These are phyloP conservation scores for Butyriboletus loyo DNA, from an alignment of 768 basidiomycete genomes.

Conservation along the genomic window DNA sequence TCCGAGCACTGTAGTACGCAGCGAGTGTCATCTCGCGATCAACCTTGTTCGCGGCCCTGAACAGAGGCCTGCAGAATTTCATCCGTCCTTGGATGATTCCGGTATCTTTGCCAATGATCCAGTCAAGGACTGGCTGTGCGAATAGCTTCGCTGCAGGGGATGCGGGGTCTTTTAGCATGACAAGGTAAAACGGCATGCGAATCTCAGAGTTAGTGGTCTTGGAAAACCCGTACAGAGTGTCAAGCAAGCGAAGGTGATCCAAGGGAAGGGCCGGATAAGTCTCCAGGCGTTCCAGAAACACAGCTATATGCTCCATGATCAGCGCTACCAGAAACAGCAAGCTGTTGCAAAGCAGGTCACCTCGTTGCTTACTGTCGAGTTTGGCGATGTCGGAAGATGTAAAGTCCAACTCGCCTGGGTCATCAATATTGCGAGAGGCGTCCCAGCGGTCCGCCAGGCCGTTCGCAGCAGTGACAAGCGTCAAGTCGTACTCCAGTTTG, in stretches of 20 bases:
- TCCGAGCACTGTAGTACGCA: slow-evolving; percentile 34
- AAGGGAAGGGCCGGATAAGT: slow-evolving; percentile 40
- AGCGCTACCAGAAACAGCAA: background rate
- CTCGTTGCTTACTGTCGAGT: slow-evolving; percentile 52
- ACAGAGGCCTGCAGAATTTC: slow-evolving; percentile 54
- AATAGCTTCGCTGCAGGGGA: slow-evolving; percentile 32
- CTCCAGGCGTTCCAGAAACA: slow-evolving; percentile 57
- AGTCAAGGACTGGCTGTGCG: slow-evolving; percentile 39
- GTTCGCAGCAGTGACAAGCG: slow-evolving; percentile 51
- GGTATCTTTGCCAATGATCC: slow-evolving; percentile 43
- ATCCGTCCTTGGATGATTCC: slow-evolving; percentile 49
- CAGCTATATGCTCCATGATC: slow-evolving; percentile 32
- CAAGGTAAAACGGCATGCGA: slow-evolving; percentile 48
- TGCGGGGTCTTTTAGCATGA: slow-evolving; percentile 41
- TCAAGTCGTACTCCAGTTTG: slow-evolving; percentile 50
- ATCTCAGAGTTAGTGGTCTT: slow-evolving; percentile 49
- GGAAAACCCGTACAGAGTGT: slow-evolving; percentile 42
- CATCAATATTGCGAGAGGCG: slow-evolving; percentile 35
- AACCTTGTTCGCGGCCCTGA: slow-evolving; percentile 39
- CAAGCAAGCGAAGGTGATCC: slow-evolving; percentile 40
- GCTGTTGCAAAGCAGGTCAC: slow-evolving; percentile 21
- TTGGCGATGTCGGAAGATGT: slow-evolving; percentile 40
- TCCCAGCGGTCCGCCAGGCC: slow-evolving; percentile 54
- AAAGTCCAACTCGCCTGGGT: slow-evolving; percentile 40
- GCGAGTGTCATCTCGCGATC: slow-evolving; percentile 34